Conservation (phyloP, 257 asterid genomes). For the Paulownia fortunei region DNA sequence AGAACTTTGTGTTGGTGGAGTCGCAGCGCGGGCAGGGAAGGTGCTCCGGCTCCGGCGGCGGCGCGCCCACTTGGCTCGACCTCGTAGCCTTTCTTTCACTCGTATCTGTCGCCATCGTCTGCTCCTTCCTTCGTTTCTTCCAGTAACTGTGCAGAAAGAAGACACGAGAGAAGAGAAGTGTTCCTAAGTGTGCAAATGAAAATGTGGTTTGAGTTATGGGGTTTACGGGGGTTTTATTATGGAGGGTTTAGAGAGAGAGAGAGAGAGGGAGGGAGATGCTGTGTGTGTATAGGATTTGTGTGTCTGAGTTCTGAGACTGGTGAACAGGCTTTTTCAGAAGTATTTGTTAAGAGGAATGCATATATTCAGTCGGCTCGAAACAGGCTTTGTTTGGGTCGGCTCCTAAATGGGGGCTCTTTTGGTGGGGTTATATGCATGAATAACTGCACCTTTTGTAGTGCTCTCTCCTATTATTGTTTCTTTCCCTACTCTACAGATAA, state of each 20-base stretch:
- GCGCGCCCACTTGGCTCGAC: constrained; percentile 52
- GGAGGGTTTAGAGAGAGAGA: constrained; percentile 35
- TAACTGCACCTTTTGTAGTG: background rate
- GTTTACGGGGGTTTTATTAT: constrained; percentile 38
- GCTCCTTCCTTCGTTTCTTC: background rate
- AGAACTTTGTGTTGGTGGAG: constrained; percentile 74
- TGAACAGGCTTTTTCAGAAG: constrained; percentile 64
- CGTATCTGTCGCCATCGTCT: constrained; percentile 51
- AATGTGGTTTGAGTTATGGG: background rate
- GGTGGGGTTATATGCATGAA: constrained; percentile 21
- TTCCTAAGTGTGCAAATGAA: background rate
- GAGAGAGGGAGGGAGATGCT: constrained; percentile 34
- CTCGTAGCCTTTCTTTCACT: constrained; percentile 42
- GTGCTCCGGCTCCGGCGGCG: constrained; percentile 75
- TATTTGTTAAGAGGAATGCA: constrained; percentile 27
- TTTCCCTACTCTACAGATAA: background rate
- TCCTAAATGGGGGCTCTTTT: constrained; percentile 44
- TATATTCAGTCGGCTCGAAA: constrained; percentile 70
- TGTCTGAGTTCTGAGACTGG: constrained; percentile 43
- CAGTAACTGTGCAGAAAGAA: background rate
- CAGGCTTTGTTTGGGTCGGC: constrained; percentile 53
- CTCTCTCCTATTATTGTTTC: background rate
- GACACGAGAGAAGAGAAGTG: background rate
- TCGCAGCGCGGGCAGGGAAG: constrained; percentile 81
- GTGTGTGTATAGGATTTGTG: constrained; percentile 40